Evolutionary conservation across 2,329 filamentous ascomycete species (phyloP).

Genomic region (Penicillium thymicola): DNA sequence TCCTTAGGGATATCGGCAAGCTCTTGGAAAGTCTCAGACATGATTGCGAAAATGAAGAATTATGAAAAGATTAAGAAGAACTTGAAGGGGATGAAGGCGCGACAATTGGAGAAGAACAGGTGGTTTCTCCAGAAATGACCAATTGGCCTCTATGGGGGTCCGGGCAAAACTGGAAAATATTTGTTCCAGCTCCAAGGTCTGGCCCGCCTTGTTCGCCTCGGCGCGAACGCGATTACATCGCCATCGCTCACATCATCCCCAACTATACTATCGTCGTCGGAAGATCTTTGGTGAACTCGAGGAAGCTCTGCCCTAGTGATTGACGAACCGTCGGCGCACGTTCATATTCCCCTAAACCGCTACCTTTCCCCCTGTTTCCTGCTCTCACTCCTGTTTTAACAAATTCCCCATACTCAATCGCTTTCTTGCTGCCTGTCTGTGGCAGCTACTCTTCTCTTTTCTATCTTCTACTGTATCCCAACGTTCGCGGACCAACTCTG

Average conservation of each 20-base stretch:
- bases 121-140: slow-evolving; percentile 8
- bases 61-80: not conserved
- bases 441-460: not conserved
- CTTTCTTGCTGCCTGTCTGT: slow-evolving; percentile 2
- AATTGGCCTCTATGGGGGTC: not conserved
- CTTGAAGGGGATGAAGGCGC: not conserved
- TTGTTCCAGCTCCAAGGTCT: not conserved
- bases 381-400: not conserved
- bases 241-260: not conserved
- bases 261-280: not conserved
- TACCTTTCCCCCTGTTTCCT: not conserved
- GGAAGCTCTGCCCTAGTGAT: not conserved
- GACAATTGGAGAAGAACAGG: slow-evolving; percentile 9
- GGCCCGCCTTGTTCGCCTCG: not conserved
- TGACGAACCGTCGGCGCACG: not conserved
- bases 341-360: not conserved
- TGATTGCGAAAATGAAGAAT: slow-evolving; percentile 19
- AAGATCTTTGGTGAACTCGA: not conserved
- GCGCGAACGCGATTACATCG: not conserved
- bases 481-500: not conserved
- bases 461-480: not conserved
- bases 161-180: not conserved
- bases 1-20: slow-evolving; percentile 57
- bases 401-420: not conserved
- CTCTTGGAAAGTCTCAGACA: slow-evolving; percentile 60